A percentile compares a stretch with the other conserved stretches of the same genome.
These are phyloP conservation scores for Fraxinus cuspidata DNA, from an alignment of 257 asterid species.

Conservation along the genomic window DNA sequence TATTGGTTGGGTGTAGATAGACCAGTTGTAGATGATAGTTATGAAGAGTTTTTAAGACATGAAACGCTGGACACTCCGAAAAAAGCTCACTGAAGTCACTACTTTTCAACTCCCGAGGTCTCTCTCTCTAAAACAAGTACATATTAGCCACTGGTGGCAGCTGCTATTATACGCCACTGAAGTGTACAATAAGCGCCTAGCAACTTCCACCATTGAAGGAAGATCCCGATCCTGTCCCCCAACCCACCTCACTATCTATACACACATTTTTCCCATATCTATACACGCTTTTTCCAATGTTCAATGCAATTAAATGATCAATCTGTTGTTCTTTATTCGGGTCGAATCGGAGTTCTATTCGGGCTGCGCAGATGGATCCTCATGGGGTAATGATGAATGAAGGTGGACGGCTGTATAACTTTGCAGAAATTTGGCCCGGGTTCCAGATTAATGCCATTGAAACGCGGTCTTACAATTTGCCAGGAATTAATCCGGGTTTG, in stretches of 20 bases:
- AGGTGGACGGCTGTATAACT: constrained; percentile 26
- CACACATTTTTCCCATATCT: not conserved
- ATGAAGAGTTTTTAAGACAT: constrained; percentile 17
- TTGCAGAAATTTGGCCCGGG: constrained; percentile 46
- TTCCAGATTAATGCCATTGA: constrained; percentile 24
- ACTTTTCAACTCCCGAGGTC: constrained; percentile 41
- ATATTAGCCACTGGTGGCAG: not conserved
- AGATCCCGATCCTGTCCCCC: not conserved
- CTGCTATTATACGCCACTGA: constrained; percentile 29
- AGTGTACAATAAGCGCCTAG: constrained; percentile 23
- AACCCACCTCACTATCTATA: not conserved
- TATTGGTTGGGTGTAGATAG: not conserved
- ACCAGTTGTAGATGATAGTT: not conserved
- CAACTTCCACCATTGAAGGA: constrained; percentile 15
- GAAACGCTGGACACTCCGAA: constrained; percentile 32
- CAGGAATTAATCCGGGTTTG: not conserved
- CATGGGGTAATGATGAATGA: constrained; percentile 22
- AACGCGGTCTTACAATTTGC: not conserved
- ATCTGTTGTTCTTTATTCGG: not conserved
- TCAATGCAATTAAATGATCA: not conserved
- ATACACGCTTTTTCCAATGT: not conserved
- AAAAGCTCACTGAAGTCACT: constrained; percentile 37
- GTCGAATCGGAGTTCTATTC: constrained; percentile 7
- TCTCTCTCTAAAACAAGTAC: not conserved
- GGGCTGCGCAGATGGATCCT: constrained; percentile 37